Evolutionary conservation across 768 basidiomycete species (phyloP).

Genomic region (Obba rivulosa): DNA sequence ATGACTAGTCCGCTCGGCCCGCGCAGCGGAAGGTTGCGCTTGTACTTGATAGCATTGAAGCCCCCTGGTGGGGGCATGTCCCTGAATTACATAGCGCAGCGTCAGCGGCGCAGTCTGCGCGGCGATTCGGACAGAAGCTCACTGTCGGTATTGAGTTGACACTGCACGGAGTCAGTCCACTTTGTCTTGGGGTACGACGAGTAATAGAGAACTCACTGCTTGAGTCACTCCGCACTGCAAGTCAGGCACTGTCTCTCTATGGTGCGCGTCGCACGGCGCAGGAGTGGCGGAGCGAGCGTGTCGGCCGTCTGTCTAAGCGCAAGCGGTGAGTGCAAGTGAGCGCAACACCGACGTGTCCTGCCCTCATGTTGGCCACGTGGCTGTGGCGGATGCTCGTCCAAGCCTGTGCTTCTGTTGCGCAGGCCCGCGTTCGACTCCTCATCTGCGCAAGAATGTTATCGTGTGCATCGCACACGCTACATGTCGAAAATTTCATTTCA

Average conservation of each 20-base stretch:
- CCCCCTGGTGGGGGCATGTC: conserved; percentile 96
- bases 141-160: conserved; percentile 63
- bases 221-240: conserved; percentile 3
- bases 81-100: conserved; percentile 37
- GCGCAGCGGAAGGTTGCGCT: conserved; percentile 87
- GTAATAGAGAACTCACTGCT: conserved; percentile 7
- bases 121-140: conserved; percentile 19
- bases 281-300: conserved; percentile 7
- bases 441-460: neutral
- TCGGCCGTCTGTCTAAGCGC: conserved; percentile 6
- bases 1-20: conserved; percentile 83
- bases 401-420: neutral
- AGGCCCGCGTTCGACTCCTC: neutral
- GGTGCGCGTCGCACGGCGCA: conserved; percentile 1
- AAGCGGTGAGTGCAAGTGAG: conserved; percentile 1
- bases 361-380: conserved; percentile 14
- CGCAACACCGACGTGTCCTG: neutral
- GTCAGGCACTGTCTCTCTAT: conserved; percentile 3
- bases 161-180: conserved; percentile 30
- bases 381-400: neutral
- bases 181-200: conserved; percentile 7
- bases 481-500: too few species aligned
- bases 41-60: conserved; percentile 90
- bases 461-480: too few species aligned
- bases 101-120: conserved; percentile 3